phyloP scores from a whole-genome alignment of 768 basidiomycete genomes.

The Auriscalpium microsporum region DNA sequence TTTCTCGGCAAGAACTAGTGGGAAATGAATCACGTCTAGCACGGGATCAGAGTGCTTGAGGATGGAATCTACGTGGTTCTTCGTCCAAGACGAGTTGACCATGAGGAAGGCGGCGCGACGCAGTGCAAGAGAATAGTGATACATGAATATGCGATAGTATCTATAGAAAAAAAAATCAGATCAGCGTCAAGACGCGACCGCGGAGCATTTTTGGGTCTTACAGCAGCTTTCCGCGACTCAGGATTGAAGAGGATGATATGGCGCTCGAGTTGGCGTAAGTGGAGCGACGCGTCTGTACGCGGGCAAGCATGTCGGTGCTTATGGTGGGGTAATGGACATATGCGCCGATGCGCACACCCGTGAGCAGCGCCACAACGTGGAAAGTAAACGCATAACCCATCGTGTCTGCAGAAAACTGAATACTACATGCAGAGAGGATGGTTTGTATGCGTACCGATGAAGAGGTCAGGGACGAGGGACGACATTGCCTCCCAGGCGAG shows the following conservation, averaged over 20 bases:
- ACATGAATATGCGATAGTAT: conserved; percentile 87
- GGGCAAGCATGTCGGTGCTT: conserved; percentile 84
- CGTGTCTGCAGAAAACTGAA: conserved; percentile 50
- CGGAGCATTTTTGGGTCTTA: conserved; percentile 24
- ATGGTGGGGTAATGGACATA: conserved; percentile 98
- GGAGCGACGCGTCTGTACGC: conserved; percentile 52
- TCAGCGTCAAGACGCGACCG: not conserved
- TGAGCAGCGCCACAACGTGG: conserved; percentile 59
- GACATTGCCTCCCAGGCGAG: conserved; percentile 80
- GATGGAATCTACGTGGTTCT: conserved; percentile 71
- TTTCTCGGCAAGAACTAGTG: not conserved
- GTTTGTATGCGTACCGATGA: conserved; percentile 54
- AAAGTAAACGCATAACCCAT: conserved; percentile 98
- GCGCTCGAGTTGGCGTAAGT: conserved; percentile 55
- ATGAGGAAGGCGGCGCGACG: conserved; percentile 68
- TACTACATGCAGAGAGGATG: not conserved
- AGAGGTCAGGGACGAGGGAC: conserved; percentile 78
- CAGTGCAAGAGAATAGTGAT: conserved; percentile 70
- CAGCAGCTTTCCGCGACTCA: conserved; percentile 59
- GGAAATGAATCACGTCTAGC: conserved; percentile 36
- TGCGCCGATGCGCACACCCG: conserved; percentile 67
- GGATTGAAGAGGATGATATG: conserved; percentile 46
- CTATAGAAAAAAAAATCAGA: conserved; percentile 27
- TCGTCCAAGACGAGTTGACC: conserved; percentile 97
- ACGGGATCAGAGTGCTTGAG: conserved; percentile 46